Evolutionary conservation across 139 green algal species (phyloP), one percentile per base, ranked within the genome.

Genomic region (Desmodesmus armatus): DNA sequence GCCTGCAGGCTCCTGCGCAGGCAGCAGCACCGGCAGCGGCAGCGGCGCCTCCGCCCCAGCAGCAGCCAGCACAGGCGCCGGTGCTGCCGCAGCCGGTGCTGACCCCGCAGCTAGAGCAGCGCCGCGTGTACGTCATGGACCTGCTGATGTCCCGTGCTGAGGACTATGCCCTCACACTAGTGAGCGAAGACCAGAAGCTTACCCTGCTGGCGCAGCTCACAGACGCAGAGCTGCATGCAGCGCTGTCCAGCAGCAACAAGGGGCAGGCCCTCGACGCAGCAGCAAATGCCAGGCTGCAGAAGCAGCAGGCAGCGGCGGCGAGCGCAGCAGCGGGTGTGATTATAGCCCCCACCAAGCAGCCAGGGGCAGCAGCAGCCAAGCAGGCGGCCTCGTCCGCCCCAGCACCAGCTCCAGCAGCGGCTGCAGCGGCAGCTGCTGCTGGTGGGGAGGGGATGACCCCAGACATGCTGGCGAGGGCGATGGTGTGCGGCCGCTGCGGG

Each of bases 401-500:
- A 49, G 66, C 41, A 78, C 6, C 71, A 63, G 71, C 43, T 40
- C 40, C 71, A 78, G 43, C 71, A 78, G 69, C 9, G 5, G 39
- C n/a, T 75, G 35, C 66, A 29, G 76, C 55, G 58, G 76, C 74
- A 81, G 43, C 71, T 63, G n/a, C 43, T 40, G 31, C 0, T 41
- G 19, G 63, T 41, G 63, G 63, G 29, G 41, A 21, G 9, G 13
- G 7, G 47, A 55, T 7, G 47, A 69, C 63, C 40, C 40, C 31
- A 72, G n/a, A 21, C 31, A 72, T 72, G 63, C 63, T 33, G 63
- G 31, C 21, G 29, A 72, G 63, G 27, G 63, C 74, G 13, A 35
- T 72, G 62, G 76, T 82, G 53, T 82, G 76, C 27, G 76, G 76
- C 5, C 76, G 76, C 37, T 82, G 76, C 37, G 76, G 76, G n/a